Evolutionary conservation across 176 grass and related monocot species (phyloP), one percentile per base, ranked within the genome.

Genomic region (Thalia dealbata): DNA sequence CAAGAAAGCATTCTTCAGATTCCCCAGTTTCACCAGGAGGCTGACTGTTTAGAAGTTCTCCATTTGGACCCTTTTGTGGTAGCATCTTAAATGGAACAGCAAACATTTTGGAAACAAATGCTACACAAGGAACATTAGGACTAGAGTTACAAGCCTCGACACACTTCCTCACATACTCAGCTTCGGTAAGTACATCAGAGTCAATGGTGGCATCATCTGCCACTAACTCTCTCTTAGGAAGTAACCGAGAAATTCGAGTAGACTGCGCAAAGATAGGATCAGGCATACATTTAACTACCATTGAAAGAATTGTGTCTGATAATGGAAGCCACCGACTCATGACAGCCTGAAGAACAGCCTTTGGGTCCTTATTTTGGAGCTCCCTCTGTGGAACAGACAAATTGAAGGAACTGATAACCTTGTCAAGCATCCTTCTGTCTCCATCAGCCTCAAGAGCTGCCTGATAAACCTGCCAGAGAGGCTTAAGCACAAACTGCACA

Each of bases 21-120:
- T 84, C 89, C 16, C 72, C 82, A 46, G 22, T 21, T 70, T 58
- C 56, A 71, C 67, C 67, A 10, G 54, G 28, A 71, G 23, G 67
- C 18, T 76, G 69, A 44, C 78, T 86, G 62, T 75, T 83, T 78
- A 92, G 70, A 56, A 78, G 46, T 73, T 85, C 89, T 13, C 89
- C 82, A 15, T 85, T 38, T 48, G 76, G 70, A 45, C 89, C 89
- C 22, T 71, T 89, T 51, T 70, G 67, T 54, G 92, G 92, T 50
- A 96, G 77, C 52, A 72, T 83, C 70, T 92, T 87, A 69, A 75
- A 78, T 67, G 82, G 84, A 69, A 92, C 73, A 0, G 85, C 84
- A 90, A 90, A 92, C 92, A 96, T 96, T 80, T 96, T 96, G 0
- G 89, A 96, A 73, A 96, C 86, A 32, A 90, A 96, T 50, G 91